Base-by-base conservation (phyloP, 1,284 basidiomycete genomes). In the Ustilago nuda region DNA sequence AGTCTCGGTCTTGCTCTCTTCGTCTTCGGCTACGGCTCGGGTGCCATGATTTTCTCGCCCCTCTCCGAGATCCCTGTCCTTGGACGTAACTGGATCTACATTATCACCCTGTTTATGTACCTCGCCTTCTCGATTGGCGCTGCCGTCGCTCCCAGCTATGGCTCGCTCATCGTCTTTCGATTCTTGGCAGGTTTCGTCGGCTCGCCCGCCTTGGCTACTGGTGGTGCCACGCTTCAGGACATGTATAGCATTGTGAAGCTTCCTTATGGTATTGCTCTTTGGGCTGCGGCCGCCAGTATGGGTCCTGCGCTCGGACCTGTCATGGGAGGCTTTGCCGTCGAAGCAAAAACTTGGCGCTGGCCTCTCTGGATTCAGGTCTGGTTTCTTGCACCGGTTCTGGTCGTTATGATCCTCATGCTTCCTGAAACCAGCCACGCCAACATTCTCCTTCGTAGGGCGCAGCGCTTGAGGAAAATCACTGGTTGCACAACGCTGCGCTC, bases 181-280 rank as follows among this genome's bases (percentile, higher is more conserved):
- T 87, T 87, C 78, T 45, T 87, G 17, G 82, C 84, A 48, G 86
- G 86, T 3, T 87, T 86, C 63, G 63, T 87, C 12, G 86, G 86
- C 8, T 78, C 76, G 8, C 86, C 86, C 1, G 82, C 84, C 15
- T 58, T 87, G 2, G 83, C 86, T 1, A 85, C 83, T 0, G 84
- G 81, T 5, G 84, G 84, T 6, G 84, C 83, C 1, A 71, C 61
- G 1, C 73, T 85, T 35, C 70, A 61, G 3, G 84, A 84, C 55
- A 66, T 81, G 37, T 80, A 63, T 51, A 50, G 32, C 17, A 15
- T 61, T 8, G 53, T 61, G 32, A 57, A 66, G 8, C 41, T 75
- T 11, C 56, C 69, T n/a, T 71, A 70, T 23, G 63, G 39, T 8
- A 58, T 75, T 7, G 72, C 60, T 4, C 50, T 65, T 19, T 75